A percentile compares a stretch with the other conserved stretches of the same genome.
Evolutionary conservation across 768 basidiomycete genomes (phyloP).

Genomic region (Hemileccinum impolitum): DNA sequence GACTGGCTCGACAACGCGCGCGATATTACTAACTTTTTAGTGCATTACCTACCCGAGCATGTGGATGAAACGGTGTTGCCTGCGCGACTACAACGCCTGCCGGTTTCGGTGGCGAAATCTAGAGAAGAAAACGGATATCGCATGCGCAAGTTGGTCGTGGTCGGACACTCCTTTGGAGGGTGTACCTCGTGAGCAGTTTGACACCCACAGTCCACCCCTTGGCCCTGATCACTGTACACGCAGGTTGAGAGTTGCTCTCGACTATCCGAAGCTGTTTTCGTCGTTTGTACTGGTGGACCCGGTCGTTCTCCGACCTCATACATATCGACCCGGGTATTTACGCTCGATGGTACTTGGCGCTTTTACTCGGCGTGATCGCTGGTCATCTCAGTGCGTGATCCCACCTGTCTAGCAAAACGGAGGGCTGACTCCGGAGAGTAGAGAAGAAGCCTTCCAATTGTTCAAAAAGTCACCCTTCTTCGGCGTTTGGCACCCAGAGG

Average conservation of each 20-base stretch:
- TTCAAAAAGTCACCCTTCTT: slow-evolving; percentile 66
- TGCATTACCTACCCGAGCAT: slow-evolving; percentile 57
- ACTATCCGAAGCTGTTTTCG: slow-evolving; percentile 63
- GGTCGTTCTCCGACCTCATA: slow-evolving; percentile 43
- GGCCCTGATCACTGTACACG: neutral
- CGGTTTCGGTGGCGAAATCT: slow-evolving; percentile 36
- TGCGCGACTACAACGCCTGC: slow-evolving; percentile 49
- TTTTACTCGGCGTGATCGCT: slow-evolving; percentile 54
- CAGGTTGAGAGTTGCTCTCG: slow-evolving; percentile 64
- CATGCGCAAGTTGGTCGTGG: slow-evolving; percentile 53
- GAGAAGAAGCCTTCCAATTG: slow-evolving; percentile 54
- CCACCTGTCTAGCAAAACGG: neutral
- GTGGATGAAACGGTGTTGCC: slow-evolving; percentile 40
- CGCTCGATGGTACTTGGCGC: slow-evolving; percentile 38
- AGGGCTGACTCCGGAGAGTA: slow-evolving; percentile 19
- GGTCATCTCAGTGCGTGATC: slow-evolving; percentile 54
- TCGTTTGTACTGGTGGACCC: slow-evolving; percentile 78
- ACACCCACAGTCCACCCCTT: too few species aligned
- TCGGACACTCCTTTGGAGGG: slow-evolving; percentile 88
- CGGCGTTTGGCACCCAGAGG: slow-evolving; percentile 61
- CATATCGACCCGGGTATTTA: neutral
- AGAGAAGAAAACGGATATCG: slow-evolving; percentile 49
- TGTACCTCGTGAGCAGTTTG: slow-evolving; percentile 57
- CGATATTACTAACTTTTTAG: slow-evolving; percentile 75
- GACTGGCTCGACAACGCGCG: slow-evolving; percentile 78